Conservation (phyloP, 2,329 filamentous ascomycete genomes). For the Colletotrichum sojae region DNA sequence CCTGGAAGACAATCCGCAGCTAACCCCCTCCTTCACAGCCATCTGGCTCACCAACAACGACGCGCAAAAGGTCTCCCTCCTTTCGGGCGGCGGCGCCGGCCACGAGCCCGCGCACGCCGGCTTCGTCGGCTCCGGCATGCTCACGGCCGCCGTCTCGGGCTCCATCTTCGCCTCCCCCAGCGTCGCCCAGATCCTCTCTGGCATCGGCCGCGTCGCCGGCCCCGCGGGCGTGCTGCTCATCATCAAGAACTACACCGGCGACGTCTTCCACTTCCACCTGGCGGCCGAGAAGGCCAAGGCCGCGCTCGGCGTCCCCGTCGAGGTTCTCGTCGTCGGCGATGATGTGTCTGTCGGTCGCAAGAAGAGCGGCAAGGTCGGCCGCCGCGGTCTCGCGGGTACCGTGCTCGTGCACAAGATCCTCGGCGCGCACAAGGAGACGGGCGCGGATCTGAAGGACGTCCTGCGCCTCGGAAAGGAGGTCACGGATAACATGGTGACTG, state of each 20-base stretch:
- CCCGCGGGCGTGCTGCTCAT: constrained; percentile 73
- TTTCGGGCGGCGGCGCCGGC: constrained; percentile 69
- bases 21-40: not conserved
- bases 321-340: constrained; percentile 64
- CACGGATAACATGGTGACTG: constrained; percentile 64
- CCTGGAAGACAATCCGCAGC: not conserved
- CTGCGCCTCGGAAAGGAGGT: constrained; percentile 56
- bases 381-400: constrained; percentile 77
- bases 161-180: constrained; percentile 77
- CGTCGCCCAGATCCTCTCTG: constrained; percentile 73
- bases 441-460: constrained; percentile 58
- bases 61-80: constrained; percentile 59
- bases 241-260: constrained; percentile 77
- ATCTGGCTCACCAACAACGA: constrained; percentile 35
- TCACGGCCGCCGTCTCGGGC: constrained; percentile 74
- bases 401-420: constrained; percentile 76
- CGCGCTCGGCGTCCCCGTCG: constrained; percentile 24
- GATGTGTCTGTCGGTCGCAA: constrained; percentile 75
- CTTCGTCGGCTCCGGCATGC: constrained; percentile 74
- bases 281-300: constrained; percentile 49
- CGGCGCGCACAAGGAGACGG: constrained; percentile 64
- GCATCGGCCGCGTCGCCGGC: constrained; percentile 68
- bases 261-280: constrained; percentile 69
- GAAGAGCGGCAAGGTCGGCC: constrained; percentile 75
- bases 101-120: constrained; percentile 76